A percentile compares a stretch with the other conserved stretches of the same genome.
These are phyloP conservation scores for Albizia julibrissin DNA, from an alignment of 306 rosid genomes.

Conservation along the genomic window DNA sequence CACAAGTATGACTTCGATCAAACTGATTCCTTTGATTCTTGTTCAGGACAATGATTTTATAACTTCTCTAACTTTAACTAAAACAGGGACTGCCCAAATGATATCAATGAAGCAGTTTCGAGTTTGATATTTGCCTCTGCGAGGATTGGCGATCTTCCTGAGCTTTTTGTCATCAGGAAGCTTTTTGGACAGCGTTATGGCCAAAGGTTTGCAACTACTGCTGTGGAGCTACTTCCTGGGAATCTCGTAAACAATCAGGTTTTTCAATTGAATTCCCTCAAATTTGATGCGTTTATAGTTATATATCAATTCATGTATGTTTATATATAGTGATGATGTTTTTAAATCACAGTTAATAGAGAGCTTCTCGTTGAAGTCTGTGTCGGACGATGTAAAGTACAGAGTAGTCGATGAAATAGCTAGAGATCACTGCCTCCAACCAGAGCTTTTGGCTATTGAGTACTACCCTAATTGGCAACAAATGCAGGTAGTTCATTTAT, in stretches of 20 bases:
- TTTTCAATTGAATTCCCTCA: neutral
- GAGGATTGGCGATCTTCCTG: constrained; percentile 86
- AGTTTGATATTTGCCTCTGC: constrained; percentile 88
- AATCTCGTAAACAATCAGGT: constrained; percentile 82
- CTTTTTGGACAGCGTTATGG: constrained; percentile 79
- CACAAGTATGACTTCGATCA: constrained; percentile 54
- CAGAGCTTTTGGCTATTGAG: constrained; percentile 55
- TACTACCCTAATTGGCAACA: constrained; percentile 59
- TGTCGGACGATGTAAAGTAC: constrained; percentile 59
- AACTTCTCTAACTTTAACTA: neutral
- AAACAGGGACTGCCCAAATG: constrained; percentile 67
- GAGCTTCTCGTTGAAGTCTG: constrained; percentile 44
- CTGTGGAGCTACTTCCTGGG: constrained; percentile 66
- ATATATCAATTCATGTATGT: neutral
- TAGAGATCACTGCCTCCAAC: constrained; percentile 46
- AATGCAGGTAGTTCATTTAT: constrained; percentile 43
- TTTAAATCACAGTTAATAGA: constrained; percentile 56
- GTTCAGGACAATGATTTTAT: neutral
- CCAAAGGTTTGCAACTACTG: constrained; percentile 47
- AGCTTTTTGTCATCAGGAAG: constrained; percentile 69
- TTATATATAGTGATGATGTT: constrained; percentile 15
- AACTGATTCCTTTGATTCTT: neutral
- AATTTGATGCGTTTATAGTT: neutral
- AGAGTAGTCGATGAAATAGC: constrained; percentile 63
- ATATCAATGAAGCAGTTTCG: constrained; percentile 82